Conservation (phyloP, 2,329 filamentous ascomycete genomes). For the Scortechinia acanthostroma region DNA sequence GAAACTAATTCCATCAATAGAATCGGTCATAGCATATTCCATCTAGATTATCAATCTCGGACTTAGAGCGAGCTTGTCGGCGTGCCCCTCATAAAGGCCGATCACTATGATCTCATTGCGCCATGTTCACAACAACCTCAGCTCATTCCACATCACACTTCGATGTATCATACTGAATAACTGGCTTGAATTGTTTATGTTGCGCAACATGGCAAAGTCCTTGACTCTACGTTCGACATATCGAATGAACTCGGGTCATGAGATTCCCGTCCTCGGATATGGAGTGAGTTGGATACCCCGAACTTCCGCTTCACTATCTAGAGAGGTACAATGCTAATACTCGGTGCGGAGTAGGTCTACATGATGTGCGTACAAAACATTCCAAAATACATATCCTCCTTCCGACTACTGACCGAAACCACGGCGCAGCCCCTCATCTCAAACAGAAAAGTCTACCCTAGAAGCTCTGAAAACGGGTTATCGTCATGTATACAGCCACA, state of each 20-base stretch:
- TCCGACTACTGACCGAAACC: not conserved
- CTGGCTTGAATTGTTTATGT: too few relatives aligned
- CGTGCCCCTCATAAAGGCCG: too few relatives aligned
- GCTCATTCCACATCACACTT: too few relatives aligned
- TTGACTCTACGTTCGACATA: slow-evolving; percentile 6
- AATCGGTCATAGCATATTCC: too few relatives aligned
- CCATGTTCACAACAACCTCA: too few relatives aligned
- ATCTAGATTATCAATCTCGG: too few relatives aligned
- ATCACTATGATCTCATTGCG: too few relatives aligned
- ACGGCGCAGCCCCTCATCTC: not conserved
- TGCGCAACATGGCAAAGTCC: not conserved
- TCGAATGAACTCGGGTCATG: slow-evolving; percentile 9
- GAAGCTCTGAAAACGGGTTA: not conserved
- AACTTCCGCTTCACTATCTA: not conserved
- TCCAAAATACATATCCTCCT: not conserved
- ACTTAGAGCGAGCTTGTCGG: too few relatives aligned
- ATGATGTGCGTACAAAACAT: not conserved
- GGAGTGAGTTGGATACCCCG: slow-evolving; percentile 6
- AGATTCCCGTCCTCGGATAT: slow-evolving; percentile 9
- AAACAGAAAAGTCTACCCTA: not conserved
- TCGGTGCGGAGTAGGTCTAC: not conserved
- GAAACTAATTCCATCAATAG: too few relatives aligned
- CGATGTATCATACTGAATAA: too few relatives aligned
- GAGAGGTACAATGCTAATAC: not conserved
- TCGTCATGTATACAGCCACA: not conserved